Evolutionary conservation across 306 rosid species (phyloP).

Genomic region (Corylus avellana): DNA sequence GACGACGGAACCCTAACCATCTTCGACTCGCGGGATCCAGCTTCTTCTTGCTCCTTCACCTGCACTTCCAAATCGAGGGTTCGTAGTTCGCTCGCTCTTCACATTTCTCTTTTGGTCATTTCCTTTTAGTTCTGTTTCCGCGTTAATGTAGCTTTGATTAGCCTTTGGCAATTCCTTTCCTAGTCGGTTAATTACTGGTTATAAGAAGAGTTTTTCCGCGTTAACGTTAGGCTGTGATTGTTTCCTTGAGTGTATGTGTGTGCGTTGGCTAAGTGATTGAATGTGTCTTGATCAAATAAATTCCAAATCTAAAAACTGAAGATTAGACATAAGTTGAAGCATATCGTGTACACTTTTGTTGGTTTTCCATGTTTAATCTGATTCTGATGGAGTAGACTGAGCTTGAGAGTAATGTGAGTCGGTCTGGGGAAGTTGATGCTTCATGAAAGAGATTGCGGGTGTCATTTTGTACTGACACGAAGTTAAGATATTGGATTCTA

Average conservation of each 20-base stretch:
- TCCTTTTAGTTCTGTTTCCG: neutral
- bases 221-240: neutral
- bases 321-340: neutral
- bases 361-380: neutral
- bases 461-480: neutral
- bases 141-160: neutral
- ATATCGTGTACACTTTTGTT: neutral
- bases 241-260: neutral
- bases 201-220: neutral
- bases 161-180: neutral
- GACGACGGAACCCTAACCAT: constrained; percentile 61
- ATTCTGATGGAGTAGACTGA: neutral
- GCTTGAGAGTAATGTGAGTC: neutral
- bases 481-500: neutral
- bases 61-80: constrained; percentile 67
- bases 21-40: constrained; percentile 59
- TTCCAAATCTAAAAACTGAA: neutral
- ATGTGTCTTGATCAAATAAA: neutral
- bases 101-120: neutral
- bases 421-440: neutral
- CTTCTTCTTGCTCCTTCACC: constrained; percentile 65
- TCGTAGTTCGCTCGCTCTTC: constrained; percentile 5
- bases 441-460: neutral
- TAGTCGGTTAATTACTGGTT: neutral
- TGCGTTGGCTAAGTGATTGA: neutral